These are phyloP conservation scores for Plectranthus barbatus DNA, from an alignment of 257 asterid species.

Conservation along the genomic window DNA sequence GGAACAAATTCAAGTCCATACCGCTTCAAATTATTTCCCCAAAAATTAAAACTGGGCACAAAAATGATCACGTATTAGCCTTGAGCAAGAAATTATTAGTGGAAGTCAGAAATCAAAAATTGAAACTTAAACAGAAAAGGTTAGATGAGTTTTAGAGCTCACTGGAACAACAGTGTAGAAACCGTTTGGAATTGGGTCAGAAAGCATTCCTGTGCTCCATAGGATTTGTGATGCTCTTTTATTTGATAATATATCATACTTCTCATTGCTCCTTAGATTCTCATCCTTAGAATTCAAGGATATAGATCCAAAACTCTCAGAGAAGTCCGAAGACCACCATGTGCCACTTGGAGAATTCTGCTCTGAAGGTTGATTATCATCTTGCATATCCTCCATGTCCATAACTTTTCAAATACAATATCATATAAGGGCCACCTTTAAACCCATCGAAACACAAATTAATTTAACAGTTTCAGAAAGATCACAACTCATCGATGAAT, in stretches of 20 bases:
- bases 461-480: constrained; percentile 17
- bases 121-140: constrained; percentile 7
- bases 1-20: neutral
- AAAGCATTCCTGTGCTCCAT: constrained; percentile 88
- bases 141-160: constrained; percentile 33
- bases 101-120: neutral
- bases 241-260: constrained; percentile 31
- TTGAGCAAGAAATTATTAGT: too few relatives aligned
- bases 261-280: constrained; percentile 34
- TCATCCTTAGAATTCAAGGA: constrained; percentile 53
- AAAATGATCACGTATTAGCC: too few relatives aligned
- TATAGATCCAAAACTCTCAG: constrained; percentile 66
- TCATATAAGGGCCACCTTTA: constrained; percentile 26
- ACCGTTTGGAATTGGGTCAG: constrained; percentile 88
- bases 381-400: constrained; percentile 57
- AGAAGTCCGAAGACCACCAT: constrained; percentile 72
- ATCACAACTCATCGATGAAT: constrained; percentile 3
- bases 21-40: neutral
- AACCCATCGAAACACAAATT: constrained; percentile 25
- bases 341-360: constrained; percentile 49
- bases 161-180: constrained; percentile 91
- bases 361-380: constrained; percentile 50
- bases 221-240: constrained; percentile 75
- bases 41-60: too few relatives aligned
- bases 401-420: constrained; percentile 27